Base-by-base conservation (phyloP, 2,329 filamentous ascomycete species). In the Aspergillus cejpii region DNA sequence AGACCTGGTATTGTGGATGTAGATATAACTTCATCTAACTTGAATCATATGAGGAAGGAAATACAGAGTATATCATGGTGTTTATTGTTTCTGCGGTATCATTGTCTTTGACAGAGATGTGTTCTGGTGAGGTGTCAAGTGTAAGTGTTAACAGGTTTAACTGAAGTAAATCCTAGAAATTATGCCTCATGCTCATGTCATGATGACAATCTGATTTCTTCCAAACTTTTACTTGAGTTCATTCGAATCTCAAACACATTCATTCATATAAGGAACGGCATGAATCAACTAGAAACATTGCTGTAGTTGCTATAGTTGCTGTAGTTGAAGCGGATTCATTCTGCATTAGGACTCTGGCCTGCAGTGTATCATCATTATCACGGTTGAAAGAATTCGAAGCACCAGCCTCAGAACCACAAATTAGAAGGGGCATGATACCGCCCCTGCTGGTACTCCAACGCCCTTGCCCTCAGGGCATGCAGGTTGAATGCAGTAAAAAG, bases 401-500 rank as follows among this genome's bases (percentile, higher is more conserved):
- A 34, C 29, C 44, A 39, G 34, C 20, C 6, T 20, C 12, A 14
- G 14, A 37, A 42, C 19, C 38, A 37, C 27, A 21, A 39, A 45
- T 37, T 31, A 36, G 38, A 41, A 50, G 43, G 40, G 44, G 49
- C 49, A 51, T 42, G 26, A 45, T 50, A 40, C 39, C 33, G 42
- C 39, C 46, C 33, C 36, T 50, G 38, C 39, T 27, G 39, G 40
- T 44, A 39, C 40, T 49, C 45, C 41, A 56, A 58, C 54, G 53
- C 55, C 56, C 51, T 48, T 37, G 39, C 23, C 44, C 44, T 44
- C 27, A 44, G 48, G 33, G 45, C 21, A 58, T 57, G 56, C 54
- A 57, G 48, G 51, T 53, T 52, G 50, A 55, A 57, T 57, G 53
- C 49, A 54, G 37, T 12, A 41, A 41, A 46, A 42, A 21, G 33